Conservation (phyloP, 495 filamentous ascomycete species). For the Melanomma pulvis-pyrius region DNA sequence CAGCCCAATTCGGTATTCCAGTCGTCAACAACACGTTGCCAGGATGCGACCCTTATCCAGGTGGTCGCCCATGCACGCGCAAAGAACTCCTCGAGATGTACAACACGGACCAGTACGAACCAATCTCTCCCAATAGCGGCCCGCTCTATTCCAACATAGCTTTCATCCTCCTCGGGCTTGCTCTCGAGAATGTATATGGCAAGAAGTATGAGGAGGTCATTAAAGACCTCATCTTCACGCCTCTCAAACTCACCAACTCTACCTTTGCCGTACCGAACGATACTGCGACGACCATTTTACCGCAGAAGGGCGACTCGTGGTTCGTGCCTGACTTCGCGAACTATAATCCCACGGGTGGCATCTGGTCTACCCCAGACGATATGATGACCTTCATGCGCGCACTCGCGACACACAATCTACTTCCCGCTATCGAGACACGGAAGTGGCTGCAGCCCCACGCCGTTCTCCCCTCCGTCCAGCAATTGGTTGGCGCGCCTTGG, state of each 20-base stretch:
- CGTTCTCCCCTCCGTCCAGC: slow-evolving; percentile 2
- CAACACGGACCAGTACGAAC: not conserved
- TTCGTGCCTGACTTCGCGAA: slow-evolving; percentile 8
- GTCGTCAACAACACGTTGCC: not conserved
- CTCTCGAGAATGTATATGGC: not conserved
- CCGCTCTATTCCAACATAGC: slow-evolving; percentile 19
- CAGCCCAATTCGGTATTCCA: not conserved
- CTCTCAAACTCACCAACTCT: not conserved
- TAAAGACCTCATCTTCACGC: slow-evolving; percentile 11
- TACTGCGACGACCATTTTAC: not conserved
- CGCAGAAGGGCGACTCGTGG: slow-evolving; percentile 5
- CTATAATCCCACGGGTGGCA: slow-evolving; percentile 15
- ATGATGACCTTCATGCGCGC: not conserved
- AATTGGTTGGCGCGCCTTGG: slow-evolving; percentile 23
- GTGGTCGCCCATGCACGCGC: slow-evolving; percentile 5
- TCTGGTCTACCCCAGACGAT: slow-evolving; percentile 19
- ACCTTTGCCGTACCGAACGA: not conserved
- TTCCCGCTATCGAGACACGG: slow-evolving; percentile 5
- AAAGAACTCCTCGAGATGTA: slow-evolving; percentile 9
- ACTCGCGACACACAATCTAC: not conserved
- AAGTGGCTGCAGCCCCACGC: slow-evolving; percentile 13
- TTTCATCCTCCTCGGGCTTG: slow-evolving; percentile 14
- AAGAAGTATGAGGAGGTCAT: slow-evolving; percentile 14
- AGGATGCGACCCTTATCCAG: slow-evolving; percentile 7
- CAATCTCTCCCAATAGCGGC: not conserved